phyloP scores from a whole-genome alignment of 306 rosid species.

The Vigna reflexopilosa region DNA sequence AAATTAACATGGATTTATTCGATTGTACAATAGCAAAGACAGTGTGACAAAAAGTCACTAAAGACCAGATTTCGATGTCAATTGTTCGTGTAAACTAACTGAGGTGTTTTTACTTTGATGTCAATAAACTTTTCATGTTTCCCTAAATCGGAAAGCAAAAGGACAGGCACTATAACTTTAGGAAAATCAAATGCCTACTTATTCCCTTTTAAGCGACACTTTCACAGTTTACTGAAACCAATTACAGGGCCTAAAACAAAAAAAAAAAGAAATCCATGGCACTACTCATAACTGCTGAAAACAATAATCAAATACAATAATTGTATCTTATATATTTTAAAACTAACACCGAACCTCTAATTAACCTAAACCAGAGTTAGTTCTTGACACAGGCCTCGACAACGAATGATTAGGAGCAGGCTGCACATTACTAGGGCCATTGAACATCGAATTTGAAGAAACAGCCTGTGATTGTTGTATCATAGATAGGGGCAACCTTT shows the following conservation, averaged over 20 bases:
- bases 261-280: neutral
- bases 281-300: neutral
- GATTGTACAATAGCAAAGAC: neutral
- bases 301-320: neutral
- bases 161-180: neutral
- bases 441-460: constrained; percentile 9
- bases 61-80: neutral
- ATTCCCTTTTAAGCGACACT: constrained; percentile 14
- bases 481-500: constrained; percentile 23
- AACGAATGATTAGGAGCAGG: neutral
- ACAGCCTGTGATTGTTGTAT: constrained; percentile 2
- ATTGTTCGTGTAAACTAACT: constrained; percentile 15
- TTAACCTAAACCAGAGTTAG: constrained; percentile 25
- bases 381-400: constrained; percentile 6
- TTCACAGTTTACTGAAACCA: neutral
- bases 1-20: neutral
- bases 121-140: neutral
- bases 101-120: neutral
- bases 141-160: neutral
- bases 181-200: constrained; percentile 11
- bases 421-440: neutral
- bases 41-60: neutral
- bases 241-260: neutral
- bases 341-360: neutral
- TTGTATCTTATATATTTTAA: neutral